Percentiles rank a stretch among this genome's conserved stretches.
These are phyloP conservation scores for Beauveria australis DNA, from an alignment of 2,329 filamentous ascomycete species.

Conservation along the genomic window DNA sequence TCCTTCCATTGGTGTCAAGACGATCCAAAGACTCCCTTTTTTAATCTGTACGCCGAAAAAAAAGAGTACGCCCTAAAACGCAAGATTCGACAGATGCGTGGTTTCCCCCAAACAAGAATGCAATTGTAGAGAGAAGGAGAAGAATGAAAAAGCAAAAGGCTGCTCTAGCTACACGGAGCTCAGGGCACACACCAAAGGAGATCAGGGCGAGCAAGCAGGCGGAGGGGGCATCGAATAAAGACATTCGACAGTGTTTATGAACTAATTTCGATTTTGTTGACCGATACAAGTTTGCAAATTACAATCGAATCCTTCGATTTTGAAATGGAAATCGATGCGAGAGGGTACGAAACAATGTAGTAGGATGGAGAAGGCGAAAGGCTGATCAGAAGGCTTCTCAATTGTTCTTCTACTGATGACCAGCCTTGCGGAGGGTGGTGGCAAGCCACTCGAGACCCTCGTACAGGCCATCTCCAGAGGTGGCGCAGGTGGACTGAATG, in stretches of 20 bases:
- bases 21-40: constrained; percentile 6
- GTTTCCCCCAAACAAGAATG: constrained; percentile 20
- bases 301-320: constrained; percentile 46
- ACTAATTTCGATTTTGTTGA: constrained; percentile 49
- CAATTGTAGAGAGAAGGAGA: constrained; percentile 22
- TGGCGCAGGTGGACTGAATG: constrained; percentile 99
- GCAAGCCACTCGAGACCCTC: constrained; percentile 95
- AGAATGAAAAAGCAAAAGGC: neutral
- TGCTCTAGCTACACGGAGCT: constrained; percentile 9
- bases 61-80: neutral
- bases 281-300: constrained; percentile 45
- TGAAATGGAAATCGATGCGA: constrained; percentile 30
- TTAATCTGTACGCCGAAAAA: constrained; percentile 7
- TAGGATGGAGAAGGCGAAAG: constrained; percentile 26
- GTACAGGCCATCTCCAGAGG: constrained; percentile 97
- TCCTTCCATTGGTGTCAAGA: neutral
- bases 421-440: constrained; percentile 71
- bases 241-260: constrained; percentile 32
- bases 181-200: constrained; percentile 15
- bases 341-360: constrained; percentile 33
- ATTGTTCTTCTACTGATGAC: constrained; percentile 47
- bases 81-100: constrained; percentile 3
- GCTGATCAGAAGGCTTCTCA: constrained; percentile 21
- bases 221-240: constrained; percentile 13
- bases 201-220: constrained; percentile 12